Evolutionary conservation across 208 protist genomes (phyloP), one percentile per base, ranked within the genome.

Genomic region (Acanthamoeba polyphaga): DNA sequence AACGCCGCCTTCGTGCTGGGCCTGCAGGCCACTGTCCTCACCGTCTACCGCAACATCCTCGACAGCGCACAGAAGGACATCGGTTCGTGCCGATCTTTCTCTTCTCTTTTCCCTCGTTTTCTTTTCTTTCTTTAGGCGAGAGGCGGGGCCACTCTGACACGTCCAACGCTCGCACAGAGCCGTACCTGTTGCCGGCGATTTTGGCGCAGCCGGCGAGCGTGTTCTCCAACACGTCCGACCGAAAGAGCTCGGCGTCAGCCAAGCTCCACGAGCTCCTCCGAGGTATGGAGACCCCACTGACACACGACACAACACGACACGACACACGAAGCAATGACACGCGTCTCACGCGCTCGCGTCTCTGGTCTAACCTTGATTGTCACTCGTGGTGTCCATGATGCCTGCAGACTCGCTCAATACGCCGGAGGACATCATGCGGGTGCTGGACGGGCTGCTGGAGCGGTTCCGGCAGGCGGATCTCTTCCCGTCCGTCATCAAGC

Each of bases 141-240:
- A 3, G 38, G n/a, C n/a, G 1, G 38, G 38, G 38, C 38, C 38
- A 38, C 38, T 38, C n/a, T n/a, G n/a, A 3, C 1, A 1, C 38
- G 38, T 38, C 38, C 38, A 38, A 38, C 38, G 38, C 38, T 70
- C 19, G 32, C 1, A 9, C 55, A 88, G 55, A 88, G 80, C 80
- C 80, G 24, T 64, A 66, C 43, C 46, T 88, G n/a, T 8, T 88
- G 80, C 80, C 80, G 17, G 80, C 80, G 10, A 60, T 88, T 12
- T 38, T 88, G 46, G 80, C 46, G 80, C 80, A 88, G 55, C 80
- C 80, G 27, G 80, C 80, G 46, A 66, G 51, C 43, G 32, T 88
- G 9, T 88, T 88, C 80, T 66, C 80, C 9, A 88, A 88, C 80
- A 55, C 80, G 55, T 51, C 80, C 29, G 43, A 55, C 29, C 80